These are phyloP conservation scores for Brettanomyces naardenensis DNA, from an alignment of 805 yeast species.

Conservation along the genomic window DNA sequence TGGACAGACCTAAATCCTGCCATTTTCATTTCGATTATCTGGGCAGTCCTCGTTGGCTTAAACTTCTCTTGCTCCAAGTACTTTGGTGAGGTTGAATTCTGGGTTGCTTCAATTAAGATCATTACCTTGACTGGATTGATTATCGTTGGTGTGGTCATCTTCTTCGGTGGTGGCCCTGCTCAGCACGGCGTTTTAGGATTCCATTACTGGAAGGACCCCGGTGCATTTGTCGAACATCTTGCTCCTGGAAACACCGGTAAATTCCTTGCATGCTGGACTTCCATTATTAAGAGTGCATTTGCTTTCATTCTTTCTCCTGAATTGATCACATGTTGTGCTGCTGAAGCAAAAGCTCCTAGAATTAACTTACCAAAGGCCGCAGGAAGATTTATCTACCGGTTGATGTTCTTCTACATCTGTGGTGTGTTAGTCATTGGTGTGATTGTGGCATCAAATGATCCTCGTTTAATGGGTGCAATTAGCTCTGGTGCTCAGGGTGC, in stretches of 20 bases:
- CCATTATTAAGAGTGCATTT: constrained; percentile 55
- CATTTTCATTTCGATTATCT: constrained; percentile 50
- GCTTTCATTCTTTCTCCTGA: constrained; percentile 42
- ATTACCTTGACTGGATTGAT: constrained; percentile 57
- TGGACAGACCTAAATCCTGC: constrained; percentile 56
- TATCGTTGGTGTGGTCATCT: constrained; percentile 46
- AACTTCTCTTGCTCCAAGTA: constrained; percentile 46
- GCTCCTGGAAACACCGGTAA: constrained; percentile 49
- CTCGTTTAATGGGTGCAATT: constrained; percentile 35
- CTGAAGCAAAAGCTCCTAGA: constrained; percentile 26
- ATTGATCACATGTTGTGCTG: constrained; percentile 24
- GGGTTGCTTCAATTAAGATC: constrained; percentile 60
- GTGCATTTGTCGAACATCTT: constrained; percentile 42
- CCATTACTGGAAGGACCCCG: constrained; percentile 31
- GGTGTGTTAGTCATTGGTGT: constrained; percentile 38
- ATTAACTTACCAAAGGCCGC: constrained; percentile 26
- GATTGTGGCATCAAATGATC: constrained; percentile 36
- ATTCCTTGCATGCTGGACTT: constrained; percentile 58
- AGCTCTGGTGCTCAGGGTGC: constrained; percentile 50
- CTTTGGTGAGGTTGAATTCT: constrained; percentile 52
- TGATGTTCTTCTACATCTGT: constrained; percentile 24
- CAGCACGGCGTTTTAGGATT: constrained; percentile 36
- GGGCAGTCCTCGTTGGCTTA: constrained; percentile 36
- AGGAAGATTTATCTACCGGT: constrained; percentile 24
- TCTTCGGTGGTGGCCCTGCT: constrained; percentile 61